Evolutionary conservation across 2,329 filamentous ascomycete genomes (phyloP).

Genomic region (Fusarium verrucosum): DNA sequence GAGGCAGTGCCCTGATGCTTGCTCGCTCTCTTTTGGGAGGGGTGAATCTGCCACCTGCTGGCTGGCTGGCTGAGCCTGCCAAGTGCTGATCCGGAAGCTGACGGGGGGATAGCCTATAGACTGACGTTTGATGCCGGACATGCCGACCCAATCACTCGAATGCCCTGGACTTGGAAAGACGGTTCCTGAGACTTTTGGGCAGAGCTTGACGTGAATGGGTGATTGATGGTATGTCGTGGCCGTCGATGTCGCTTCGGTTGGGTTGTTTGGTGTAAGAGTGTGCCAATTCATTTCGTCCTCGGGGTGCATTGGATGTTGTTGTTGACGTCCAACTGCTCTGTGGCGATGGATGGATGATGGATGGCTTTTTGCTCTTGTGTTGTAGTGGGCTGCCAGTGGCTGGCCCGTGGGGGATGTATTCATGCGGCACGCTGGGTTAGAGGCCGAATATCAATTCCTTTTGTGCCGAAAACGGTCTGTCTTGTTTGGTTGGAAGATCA

Average conservation of each 20-base stretch:
- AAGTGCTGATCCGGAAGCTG: slow-evolving; percentile 42
- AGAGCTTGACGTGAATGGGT: slow-evolving; percentile 1
- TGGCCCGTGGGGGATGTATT: slow-evolving; percentile 5
- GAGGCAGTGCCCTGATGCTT: slow-evolving; percentile 19
- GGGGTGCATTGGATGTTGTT: slow-evolving; percentile 3
- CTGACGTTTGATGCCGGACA: slow-evolving; percentile 36
- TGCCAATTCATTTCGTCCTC: slow-evolving; percentile 10
- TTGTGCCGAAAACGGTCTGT: slow-evolving; percentile 20
- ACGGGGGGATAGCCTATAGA: slow-evolving; percentile 32
- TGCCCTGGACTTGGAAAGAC: slow-evolving; percentile 14
- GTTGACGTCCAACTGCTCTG: slow-evolving; percentile 7
- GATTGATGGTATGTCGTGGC: neutral
- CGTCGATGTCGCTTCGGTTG: slow-evolving; percentile 11
- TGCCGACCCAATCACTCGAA: slow-evolving; percentile 36
- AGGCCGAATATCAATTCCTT: slow-evolving; percentile 23
- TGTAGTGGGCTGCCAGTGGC: neutral
- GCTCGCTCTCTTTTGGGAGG: neutral
- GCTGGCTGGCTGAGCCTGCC: slow-evolving; percentile 19
- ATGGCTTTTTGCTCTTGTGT: slow-evolving; percentile 14
- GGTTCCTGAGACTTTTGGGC: neutral
- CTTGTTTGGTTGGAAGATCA: slow-evolving; percentile 17
- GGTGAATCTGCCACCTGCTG: slow-evolving; percentile 16
- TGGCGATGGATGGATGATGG: neutral
- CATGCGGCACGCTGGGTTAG: slow-evolving; percentile 17
- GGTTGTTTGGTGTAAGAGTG: slow-evolving; percentile 9